Base-by-base conservation (phyloP, 1,139 yeast species). In the Ogataea hybrid region DNA sequence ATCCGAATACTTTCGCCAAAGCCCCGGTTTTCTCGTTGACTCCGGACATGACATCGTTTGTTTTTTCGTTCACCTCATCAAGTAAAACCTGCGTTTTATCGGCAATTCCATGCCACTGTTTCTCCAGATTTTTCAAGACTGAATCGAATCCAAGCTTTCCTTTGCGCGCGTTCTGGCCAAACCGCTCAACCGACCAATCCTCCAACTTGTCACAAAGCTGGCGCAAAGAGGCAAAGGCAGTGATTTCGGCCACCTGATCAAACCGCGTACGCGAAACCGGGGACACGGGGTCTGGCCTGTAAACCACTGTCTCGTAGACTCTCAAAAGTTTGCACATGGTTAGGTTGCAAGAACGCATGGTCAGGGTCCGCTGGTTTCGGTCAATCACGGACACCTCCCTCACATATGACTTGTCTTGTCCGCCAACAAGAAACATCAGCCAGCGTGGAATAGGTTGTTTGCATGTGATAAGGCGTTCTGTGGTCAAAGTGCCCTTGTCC, bases 301-400 rank as follows among this genome's bases (percentile, higher is more conserved):
- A 92, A 1, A 73, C 69, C 21, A 90, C 96, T 2, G 89, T 84
- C 64, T 92, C 98, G 54, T 79, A 84, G 14, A 90, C 97, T 53
- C 78, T 76, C 42, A 92, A 67, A 37, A 90, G 61, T 53, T 84
- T 79, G 57, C 77, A 77, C 84, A 84, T 84, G 14, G 97, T 89
- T 59, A 92, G 66, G 65, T 92, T 92, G 50, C 84, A 80, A n/a
- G 96, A 84, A 52, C 90, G 78, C 81, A 92, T 71, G 6, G 81
- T 80, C 52, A 92, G 66, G 0, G 87, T 81, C 56, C 79, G 75
- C 34, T 71, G 67, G 25, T 64, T 61, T 45, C 87, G 72, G 61
- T 92, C 94, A 31, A 92, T 90, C 46, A 84, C 89, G 42, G 95
- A 83, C 5, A 92, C 81, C 62, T 92, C 98, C 39, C 97, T 75